Conservation (phyloP, 2,329 filamentous ascomycete genomes). For the Cryoendolithus antarcticus region DNA sequence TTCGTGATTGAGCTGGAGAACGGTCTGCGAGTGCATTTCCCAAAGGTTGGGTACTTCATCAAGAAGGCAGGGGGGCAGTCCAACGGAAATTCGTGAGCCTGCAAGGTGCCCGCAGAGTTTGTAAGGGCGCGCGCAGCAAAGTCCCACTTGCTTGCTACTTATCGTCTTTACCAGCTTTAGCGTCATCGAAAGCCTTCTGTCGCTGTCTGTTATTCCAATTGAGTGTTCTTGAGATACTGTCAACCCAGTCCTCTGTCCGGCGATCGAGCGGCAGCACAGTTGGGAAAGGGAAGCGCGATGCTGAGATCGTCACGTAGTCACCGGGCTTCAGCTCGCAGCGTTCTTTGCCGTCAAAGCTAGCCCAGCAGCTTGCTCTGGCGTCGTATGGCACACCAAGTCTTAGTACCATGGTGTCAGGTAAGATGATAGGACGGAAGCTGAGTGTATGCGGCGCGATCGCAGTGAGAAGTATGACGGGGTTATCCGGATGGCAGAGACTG, state of each 20-base stretch:
- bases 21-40: conserved; percentile 4
- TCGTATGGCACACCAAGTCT: conserved; percentile 91
- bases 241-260: conserved; percentile 67
- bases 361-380: conserved; percentile 80
- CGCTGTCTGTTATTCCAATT: conserved; percentile 72
- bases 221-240: conserved; percentile 65
- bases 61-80: background rate
- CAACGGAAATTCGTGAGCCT: too few species aligned
- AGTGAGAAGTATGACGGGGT: conserved; percentile 87
- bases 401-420: conserved; percentile 90
- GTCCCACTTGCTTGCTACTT: too few species aligned
- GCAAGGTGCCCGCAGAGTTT: too few species aligned
- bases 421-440: conserved; percentile 89
- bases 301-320: conserved; percentile 79
- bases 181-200: conserved; percentile 50
- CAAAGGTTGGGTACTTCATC: conserved; percentile 4
- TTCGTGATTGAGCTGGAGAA: conserved; percentile 4
- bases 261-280: conserved; percentile 58
- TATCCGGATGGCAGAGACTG: conserved; percentile 88
- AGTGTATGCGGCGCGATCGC: conserved; percentile 91
- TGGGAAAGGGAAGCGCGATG: conserved; percentile 68
- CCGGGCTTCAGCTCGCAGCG: conserved; percentile 59
- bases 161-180: conserved; percentile 2
- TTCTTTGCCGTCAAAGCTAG: conserved; percentile 93
- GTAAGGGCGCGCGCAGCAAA: too few species aligned